Evolutionary conservation across 2,329 filamentous ascomycete genomes (phyloP).

Genomic region (Verticillium zaregamsianum): DNA sequence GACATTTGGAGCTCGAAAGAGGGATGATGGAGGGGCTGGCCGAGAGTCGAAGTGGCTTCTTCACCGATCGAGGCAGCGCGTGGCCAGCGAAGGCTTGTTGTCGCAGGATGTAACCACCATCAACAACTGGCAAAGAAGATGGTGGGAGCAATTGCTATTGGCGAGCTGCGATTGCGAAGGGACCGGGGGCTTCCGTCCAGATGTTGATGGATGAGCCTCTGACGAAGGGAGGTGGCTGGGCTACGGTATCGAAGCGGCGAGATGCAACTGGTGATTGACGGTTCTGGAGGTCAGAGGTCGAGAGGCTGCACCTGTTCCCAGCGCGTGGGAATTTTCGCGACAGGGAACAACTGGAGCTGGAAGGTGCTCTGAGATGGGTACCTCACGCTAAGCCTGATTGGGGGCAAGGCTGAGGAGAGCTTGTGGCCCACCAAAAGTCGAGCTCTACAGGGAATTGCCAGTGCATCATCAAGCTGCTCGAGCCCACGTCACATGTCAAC

Average conservation of each 20-base stretch:
- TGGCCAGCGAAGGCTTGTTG: constrained; percentile 12
- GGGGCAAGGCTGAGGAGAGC: constrained; percentile 25
- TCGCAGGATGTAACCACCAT: constrained; percentile 15
- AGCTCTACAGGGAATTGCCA: not conserved
- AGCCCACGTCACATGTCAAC: not conserved
- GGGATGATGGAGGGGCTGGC: constrained; percentile 10
- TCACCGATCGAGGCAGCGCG: constrained; percentile 9
- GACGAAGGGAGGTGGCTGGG: not conserved
- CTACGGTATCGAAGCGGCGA: not conserved
- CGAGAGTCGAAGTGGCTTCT: not conserved
- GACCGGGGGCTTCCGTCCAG: not conserved
- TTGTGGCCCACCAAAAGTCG: not conserved
- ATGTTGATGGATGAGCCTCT: not conserved
- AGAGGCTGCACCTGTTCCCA: constrained; percentile 23
- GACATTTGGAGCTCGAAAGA: constrained; percentile 40
- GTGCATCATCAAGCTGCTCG: not conserved
- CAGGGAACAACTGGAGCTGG: constrained; percentile 5
- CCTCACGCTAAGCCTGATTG: constrained; percentile 25
- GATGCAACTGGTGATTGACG: not conserved
- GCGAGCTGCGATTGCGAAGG: not conserved
- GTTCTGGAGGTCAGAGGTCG: not conserved
- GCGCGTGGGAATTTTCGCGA: constrained; percentile 33
- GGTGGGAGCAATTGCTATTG: not conserved
- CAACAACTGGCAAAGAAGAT: not conserved
- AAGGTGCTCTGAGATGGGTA: not conserved